Conservation (phyloP, 306 rosid genomes). For the Cicer judaicum region DNA sequence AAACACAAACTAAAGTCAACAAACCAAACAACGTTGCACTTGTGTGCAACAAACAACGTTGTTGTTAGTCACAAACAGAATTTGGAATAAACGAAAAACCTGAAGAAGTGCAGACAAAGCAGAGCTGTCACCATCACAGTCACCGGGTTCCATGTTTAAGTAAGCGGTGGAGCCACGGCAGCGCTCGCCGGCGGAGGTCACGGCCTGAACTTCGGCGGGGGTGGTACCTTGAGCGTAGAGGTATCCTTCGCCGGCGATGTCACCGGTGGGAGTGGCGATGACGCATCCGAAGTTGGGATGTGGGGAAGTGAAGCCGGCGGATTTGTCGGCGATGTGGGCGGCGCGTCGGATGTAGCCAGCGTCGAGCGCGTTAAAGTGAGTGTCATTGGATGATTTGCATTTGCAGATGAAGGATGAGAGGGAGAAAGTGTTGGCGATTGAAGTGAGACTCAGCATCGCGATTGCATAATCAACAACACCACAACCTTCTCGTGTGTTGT, state of each 20-base stretch:
- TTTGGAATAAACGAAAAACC: constrained; percentile 51
- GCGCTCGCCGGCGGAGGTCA: constrained; percentile 59
- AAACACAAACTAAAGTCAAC: constrained; percentile 37
- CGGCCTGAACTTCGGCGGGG: constrained; percentile 83
- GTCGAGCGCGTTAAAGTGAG: constrained; percentile 48
- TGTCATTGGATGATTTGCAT: constrained; percentile 49
- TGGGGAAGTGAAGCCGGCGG: constrained; percentile 85
- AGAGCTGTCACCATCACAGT: constrained; percentile 78
- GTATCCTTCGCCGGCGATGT: constrained; percentile 77
- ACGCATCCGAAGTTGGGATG: constrained; percentile 95
- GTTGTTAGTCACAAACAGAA: not conserved
- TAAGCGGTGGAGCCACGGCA: constrained; percentile 72
- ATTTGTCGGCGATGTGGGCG: constrained; percentile 68
- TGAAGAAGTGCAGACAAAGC: constrained; percentile 81
- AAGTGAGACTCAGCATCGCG: constrained; percentile 42
- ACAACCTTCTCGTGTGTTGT: not conserved
- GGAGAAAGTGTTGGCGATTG: constrained; percentile 34
- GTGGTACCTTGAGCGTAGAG: constrained; percentile 90
- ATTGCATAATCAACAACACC: constrained; percentile 35
- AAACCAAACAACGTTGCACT: not conserved
- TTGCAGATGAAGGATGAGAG: constrained; percentile 54
- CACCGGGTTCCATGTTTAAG: constrained; percentile 92
- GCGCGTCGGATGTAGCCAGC: constrained; percentile 71
- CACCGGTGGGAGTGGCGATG: constrained; percentile 60
- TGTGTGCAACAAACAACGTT: constrained; percentile 24